Evolutionary conservation across 306 rosid species (phyloP).

Genomic region (Cucurbita pepo): DNA sequence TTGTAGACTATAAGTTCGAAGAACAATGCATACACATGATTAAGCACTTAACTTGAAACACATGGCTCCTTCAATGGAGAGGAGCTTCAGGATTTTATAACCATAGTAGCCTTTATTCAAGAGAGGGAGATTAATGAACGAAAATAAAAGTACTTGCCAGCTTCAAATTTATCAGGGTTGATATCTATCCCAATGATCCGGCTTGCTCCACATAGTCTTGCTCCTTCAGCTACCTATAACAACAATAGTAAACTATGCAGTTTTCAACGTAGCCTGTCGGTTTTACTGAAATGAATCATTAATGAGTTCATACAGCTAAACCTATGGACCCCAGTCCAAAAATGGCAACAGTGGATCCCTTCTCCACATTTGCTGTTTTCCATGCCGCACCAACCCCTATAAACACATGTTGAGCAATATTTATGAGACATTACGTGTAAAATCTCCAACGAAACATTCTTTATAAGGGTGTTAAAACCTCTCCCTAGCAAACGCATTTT

Average conservation of each 20-base stretch:
- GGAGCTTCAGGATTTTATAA: background rate
- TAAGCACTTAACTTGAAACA: background rate
- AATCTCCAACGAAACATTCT: too few species aligned
- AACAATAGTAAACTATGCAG: constrained; percentile 5
- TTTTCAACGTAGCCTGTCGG: background rate
- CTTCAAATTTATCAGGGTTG: constrained; percentile 50
- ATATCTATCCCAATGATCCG: constrained; percentile 74
- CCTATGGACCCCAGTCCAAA: constrained; percentile 86
- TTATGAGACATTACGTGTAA: background rate
- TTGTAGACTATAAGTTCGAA: background rate
- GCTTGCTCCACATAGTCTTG: constrained; percentile 68
- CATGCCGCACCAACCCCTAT: constrained; percentile 9
- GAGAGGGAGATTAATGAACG: background rate
- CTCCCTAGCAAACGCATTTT: too few species aligned
- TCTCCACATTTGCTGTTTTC: constrained; percentile 57
- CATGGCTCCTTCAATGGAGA: background rate
- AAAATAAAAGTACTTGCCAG: constrained; percentile 24
- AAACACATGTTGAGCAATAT: background rate
- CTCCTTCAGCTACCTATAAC: constrained; percentile 70
- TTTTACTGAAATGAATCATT: background rate
- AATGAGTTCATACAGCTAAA: constrained; percentile 36
- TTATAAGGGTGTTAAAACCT: too few species aligned
- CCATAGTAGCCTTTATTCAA: background rate
- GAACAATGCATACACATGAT: background rate
- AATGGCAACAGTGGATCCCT: constrained; percentile 45